Conservation (phyloP, 108 stramenopile species). For the Nitzschia inconspicua region DNA sequence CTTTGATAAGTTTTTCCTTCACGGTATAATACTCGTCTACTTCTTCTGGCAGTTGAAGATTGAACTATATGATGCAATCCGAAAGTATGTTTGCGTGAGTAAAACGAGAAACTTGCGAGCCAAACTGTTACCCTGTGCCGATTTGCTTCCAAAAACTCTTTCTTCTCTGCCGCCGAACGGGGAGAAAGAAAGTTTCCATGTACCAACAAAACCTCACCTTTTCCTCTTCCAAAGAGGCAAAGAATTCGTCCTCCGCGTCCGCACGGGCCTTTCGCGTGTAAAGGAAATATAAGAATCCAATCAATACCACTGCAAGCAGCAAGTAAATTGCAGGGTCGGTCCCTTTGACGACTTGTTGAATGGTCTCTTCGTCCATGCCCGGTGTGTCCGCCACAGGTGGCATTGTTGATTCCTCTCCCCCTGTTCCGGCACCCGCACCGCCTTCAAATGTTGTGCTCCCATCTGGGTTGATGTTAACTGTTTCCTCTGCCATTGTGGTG, state of each 20-base stretch:
- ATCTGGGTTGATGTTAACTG: conserved; percentile 74
- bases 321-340: conserved; percentile 83
- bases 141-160: neutral
- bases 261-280: conserved; percentile 44
- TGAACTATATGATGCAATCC: conserved; percentile 80
- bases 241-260: conserved; percentile 73
- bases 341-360: conserved; percentile 28
- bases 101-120: neutral
- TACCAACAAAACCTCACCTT: conserved; percentile 57
- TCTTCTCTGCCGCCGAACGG: too few relatives aligned
- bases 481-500: conserved; percentile 44
- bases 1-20: conserved; percentile 62
- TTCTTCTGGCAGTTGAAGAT: conserved; percentile 79
- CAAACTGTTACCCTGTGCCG: neutral
- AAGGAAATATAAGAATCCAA: conserved; percentile 43
- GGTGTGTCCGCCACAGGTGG: conserved; percentile 17
- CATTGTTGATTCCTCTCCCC: conserved; percentile 25
- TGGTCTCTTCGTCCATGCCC: conserved; percentile 1
- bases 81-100: neutral
- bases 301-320: conserved; percentile 46
- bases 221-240: conserved; percentile 74
- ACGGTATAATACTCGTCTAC: conserved; percentile 86
- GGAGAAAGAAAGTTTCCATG: too few relatives aligned
- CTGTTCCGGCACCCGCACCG: conserved; percentile 29
- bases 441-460: conserved; percentile 71